Evolutionary conservation across 257 asterid species (phyloP).

Genomic region (Thymus quinquecostatus): DNA sequence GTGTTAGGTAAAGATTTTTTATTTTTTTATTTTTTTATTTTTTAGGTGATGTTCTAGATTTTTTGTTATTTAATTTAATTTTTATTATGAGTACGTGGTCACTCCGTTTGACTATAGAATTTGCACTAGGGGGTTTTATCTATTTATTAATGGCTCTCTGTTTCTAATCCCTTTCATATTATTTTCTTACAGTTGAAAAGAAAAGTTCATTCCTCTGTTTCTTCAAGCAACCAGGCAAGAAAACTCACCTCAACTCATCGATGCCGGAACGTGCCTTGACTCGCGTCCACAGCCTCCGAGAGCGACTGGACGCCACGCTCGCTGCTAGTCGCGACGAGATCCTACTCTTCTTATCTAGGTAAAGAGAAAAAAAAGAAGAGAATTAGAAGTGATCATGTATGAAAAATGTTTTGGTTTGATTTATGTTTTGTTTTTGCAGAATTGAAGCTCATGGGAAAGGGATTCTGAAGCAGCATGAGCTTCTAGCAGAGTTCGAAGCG

Average conservation of each 20-base stretch:
- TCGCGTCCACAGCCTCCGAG: constrained; percentile 94
- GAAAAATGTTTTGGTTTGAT: background rate
- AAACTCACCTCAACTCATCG: background rate
- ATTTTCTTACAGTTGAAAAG: constrained; percentile 38
- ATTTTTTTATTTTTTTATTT: background rate
- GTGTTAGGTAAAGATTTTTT: constrained; percentile 38
- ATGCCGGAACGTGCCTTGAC: constrained; percentile 87
- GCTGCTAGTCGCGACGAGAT: constrained; percentile 81
- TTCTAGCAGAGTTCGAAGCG: constrained; percentile 77
- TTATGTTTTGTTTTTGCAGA: constrained; percentile 38
- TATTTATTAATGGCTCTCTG: too few relatives aligned
- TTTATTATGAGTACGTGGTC: constrained; percentile 19
- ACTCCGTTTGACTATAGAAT: constrained; percentile 32
- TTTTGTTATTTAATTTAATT: background rate
- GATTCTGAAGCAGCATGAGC: constrained; percentile 84
- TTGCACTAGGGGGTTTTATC: too few relatives aligned
- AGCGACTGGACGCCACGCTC: constrained; percentile 84
- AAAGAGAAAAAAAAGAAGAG: background rate
- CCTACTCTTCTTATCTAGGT: constrained; percentile 68
- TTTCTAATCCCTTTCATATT: too few relatives aligned
- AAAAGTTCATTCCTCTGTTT: background rate
- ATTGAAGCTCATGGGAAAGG: constrained; percentile 87
- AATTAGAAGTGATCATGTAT: background rate
- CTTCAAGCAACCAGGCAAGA: background rate
- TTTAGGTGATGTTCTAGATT: constrained; percentile 37